phyloP scores from a whole-genome alignment of 1,139 yeast species.

The Yamadazyma spencermartinsiae region DNA sequence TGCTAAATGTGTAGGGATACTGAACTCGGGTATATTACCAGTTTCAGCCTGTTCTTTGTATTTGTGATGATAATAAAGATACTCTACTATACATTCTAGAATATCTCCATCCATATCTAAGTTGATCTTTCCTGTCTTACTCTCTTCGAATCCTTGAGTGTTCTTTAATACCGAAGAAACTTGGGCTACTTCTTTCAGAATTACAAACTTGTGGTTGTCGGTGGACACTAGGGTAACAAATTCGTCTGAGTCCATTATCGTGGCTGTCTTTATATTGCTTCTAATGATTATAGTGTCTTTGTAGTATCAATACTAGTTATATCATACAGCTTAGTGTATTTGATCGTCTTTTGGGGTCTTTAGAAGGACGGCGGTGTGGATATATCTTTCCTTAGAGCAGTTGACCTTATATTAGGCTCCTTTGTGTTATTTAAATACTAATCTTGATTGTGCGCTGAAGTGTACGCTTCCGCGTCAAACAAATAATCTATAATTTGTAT shows the following conservation, averaged over 20 bases:
- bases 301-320: too few relatives aligned
- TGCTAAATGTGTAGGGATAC: constrained; percentile 92
- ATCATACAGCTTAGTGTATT: too few relatives aligned
- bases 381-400: too few relatives aligned
- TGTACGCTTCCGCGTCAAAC: too few relatives aligned
- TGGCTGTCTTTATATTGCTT: too few relatives aligned
- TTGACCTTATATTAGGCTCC: too few relatives aligned
- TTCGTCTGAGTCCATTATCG: constrained; percentile 15
- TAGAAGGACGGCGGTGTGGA: too few relatives aligned
- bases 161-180: constrained; percentile 79
- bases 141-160: constrained; percentile 62
- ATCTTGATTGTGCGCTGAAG: too few relatives aligned
- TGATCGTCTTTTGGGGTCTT: too few relatives aligned
- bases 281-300: too few relatives aligned
- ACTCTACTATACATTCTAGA: constrained; percentile 81
- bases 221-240: constrained; percentile 73
- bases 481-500: too few relatives aligned
- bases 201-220: constrained; percentile 66
- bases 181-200: constrained; percentile 76
- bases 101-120: constrained; percentile 73
- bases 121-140: constrained; percentile 48
- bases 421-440: too few relatives aligned
- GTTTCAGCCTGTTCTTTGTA: constrained; percentile 60
- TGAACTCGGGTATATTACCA: constrained; percentile 76
- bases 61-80: constrained; percentile 73